Base-by-base conservation (phyloP, 371 early-diverging fungal species). In the Mortierella sp. region DNA sequence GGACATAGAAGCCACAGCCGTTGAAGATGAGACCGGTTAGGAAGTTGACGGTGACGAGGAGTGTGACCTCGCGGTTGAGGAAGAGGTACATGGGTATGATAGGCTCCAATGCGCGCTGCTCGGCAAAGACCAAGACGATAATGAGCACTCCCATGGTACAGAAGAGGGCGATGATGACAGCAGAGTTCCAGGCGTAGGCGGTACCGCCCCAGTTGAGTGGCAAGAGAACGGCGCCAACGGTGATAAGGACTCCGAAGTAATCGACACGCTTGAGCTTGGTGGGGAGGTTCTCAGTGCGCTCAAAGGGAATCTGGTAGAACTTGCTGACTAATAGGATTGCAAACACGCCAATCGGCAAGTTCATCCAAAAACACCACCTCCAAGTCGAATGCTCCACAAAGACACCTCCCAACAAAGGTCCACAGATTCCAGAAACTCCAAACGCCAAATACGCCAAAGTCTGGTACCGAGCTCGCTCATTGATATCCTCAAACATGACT, bases 131-230 rank as follows among this genome's bases (percentile, higher is more conserved):
- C 65, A 95, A 93, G 1, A 87, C 24, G 0, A 84, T 47, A 0
- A 90, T 78, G n/a, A 93, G 68, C 0, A 90, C 77, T 3, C 77
- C 84, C 24, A 92, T 90, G 9, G 80, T 88, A 31, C 88, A 85
- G n/a, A 95, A 87, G 26, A 93, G 88, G 0, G 86, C 89, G 57
- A 94, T 90, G 24, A 95, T 92, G 3, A 85, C 65, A 2, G 92
- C 91, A 42, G 94, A 93, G 48, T 87, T 80, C 96, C 96, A 96
- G 8, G 90, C 76, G 76, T 89, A 90, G 1, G 90, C 89, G 45
- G 91, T 92, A 4, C 96, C 96, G 68, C 94, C 96, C 93, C 94
- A 92, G 9, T 91, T 89, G 13, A 95, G 89, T 2, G 95, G 93
- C 34, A 95, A 74, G 38, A 93, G 73, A 2, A 94, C 91, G 24